These are phyloP conservation scores for Mycena galericulata DNA, from an alignment of 768 basidiomycete genomes.

Conservation along the genomic window DNA sequence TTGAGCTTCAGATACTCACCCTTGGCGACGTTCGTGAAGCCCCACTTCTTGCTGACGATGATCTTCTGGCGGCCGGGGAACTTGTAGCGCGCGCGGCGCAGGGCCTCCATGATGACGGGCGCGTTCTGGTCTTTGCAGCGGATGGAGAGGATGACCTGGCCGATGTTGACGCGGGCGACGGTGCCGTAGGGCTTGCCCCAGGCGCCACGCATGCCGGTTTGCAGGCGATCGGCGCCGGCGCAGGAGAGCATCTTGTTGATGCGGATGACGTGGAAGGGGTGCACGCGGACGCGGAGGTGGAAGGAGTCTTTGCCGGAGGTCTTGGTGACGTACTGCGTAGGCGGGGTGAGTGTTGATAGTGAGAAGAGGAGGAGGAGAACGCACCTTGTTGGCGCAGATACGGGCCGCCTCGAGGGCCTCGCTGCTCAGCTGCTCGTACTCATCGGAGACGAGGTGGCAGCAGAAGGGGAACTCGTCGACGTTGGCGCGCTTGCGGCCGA, in stretches of 20 bases:
- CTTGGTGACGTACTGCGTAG: conserved; percentile 90
- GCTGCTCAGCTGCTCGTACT: conserved; percentile 96
- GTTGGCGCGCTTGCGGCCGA: conserved; percentile 94
- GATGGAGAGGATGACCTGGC: conserved; percentile 90
- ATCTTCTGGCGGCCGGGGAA: conserved; percentile 99
- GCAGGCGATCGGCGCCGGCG: conserved; percentile 97
- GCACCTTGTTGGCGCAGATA: conserved; percentile 95
- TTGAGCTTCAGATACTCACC: conserved; percentile 91
- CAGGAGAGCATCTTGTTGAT: conserved; percentile 99
- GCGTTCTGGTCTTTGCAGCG: conserved; percentile 92
- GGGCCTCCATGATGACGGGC: conserved; percentile 93
- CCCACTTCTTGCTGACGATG: conserved; percentile 98
- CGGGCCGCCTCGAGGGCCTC: conserved; percentile 98
- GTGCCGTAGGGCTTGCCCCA: conserved; percentile 99
- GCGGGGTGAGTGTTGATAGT: not conserved
- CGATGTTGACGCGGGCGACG: conserved; percentile 96
- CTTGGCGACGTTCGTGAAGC: conserved; percentile 95
- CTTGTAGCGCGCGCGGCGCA: conserved; percentile 98
- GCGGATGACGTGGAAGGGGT: conserved; percentile 98
- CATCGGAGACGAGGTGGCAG: conserved; percentile 95
- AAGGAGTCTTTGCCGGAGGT: conserved; percentile 98
- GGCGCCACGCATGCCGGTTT: conserved; percentile 99
- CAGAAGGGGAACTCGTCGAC: conserved; percentile 99
- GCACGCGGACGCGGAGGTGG: conserved; percentile 96
- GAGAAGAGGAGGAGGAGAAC: not conserved